Base-by-base conservation (phyloP, 345 rosid genomes). In the Salix udensis region DNA sequence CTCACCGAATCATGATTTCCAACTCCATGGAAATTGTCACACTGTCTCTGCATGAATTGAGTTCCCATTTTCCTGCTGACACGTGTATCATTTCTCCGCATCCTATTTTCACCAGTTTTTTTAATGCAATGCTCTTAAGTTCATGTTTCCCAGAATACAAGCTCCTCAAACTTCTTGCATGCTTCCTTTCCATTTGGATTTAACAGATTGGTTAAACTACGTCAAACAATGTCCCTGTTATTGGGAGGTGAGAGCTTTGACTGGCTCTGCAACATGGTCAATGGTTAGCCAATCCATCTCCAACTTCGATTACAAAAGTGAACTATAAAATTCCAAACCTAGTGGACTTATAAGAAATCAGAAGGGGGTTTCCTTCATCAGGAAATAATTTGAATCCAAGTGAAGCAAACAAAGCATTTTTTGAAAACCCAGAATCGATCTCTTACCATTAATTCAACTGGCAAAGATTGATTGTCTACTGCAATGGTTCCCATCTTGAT, bases 221-320 rank as follows among this genome's bases (percentile, higher is more conserved):
- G 36, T n/a, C 11, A 21, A 39, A 67, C 28, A 7, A 42, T 60
- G 10, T 52, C 26, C 50, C 71, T 66, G 60, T 61, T 7, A 13
- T 74, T 79, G 84, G 84, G 86, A 96, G 99, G 99, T 98, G 74
- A 96, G 91, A 88, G 97, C 99, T 85, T 98, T 98, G 39, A 53
- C 95, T 67, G 99, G 99, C 71, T 96, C 99, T 50, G 99, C 99
- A 48, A 96, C 99, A 65, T 82, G 94, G 48, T 96, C 99, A 0
- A 96, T 96, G 99, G 99, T 94, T 70, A 64, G 90, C 75, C 48
- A 68, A 8, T 66, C 21, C 40, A 58, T 58, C 52, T 39, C 11
- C 26, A 62, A n/a, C 67, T 62, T 16, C 2, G 28, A 58, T 58
- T n/a, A 24, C 64, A 61, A 13, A 30, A 65, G 7, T 65, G 36